phyloP scores from a whole-genome alignment of 345 rosid species.

The Linum tenue region DNA sequence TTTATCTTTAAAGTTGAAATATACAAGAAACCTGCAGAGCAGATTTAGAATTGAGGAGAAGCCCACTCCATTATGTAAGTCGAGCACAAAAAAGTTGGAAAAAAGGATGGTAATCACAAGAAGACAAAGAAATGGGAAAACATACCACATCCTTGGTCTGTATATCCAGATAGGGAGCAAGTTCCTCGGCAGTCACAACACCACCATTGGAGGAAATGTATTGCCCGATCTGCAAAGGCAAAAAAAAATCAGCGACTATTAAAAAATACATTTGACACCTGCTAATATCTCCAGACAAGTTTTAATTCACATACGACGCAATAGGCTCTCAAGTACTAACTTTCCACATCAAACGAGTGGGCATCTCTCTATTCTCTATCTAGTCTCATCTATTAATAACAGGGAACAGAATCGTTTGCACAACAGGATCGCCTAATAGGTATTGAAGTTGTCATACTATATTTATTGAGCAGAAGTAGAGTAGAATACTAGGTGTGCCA shows the following conservation, averaged over 20 bases:
- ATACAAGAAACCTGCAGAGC: too few relatives aligned
- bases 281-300: not conserved
- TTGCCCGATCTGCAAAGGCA: slow-evolving; percentile 69
- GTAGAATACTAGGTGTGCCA: slow-evolving; percentile 2
- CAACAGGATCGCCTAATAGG: not conserved
- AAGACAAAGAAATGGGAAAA: slow-evolving; percentile 9
- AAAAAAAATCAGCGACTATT: not conserved
- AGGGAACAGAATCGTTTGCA: not conserved
- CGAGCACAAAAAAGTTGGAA: not conserved
- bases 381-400: not conserved
- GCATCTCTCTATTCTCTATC: not conserved
- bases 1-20: too few relatives aligned
- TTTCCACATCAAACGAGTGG: not conserved
- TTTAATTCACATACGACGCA: too few relatives aligned
- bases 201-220: slow-evolving; percentile 89
- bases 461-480: slow-evolving; percentile 1
- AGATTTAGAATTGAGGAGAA: too few relatives aligned
- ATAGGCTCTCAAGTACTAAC: too few relatives aligned
- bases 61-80: not conserved
- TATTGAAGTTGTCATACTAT: not conserved
- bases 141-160: slow-evolving; percentile 48
- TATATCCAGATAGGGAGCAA: slow-evolving; percentile 41
- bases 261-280: not conserved
- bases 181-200: slow-evolving; percentile 35
- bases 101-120: not conserved